Evolutionary conservation across 106 monocot genomes (phyloP), one percentile per base, ranked within the genome.

Genomic region (Dendrobium chrysotoxum): DNA sequence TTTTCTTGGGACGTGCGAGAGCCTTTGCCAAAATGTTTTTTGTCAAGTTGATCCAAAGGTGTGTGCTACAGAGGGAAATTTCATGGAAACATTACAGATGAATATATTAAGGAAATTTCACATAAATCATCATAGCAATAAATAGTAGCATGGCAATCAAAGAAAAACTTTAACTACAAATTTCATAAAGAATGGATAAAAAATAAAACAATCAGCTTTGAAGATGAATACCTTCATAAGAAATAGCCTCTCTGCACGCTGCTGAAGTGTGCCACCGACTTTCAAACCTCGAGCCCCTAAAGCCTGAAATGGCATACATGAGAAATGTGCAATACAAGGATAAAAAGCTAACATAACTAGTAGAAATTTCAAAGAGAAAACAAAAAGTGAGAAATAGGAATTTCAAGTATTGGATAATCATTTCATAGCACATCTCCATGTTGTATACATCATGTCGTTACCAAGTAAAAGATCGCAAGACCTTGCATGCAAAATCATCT

Each of bases 11-110:
- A 84, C n/a, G 30, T 55, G 72, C 53, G 89, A 30, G 83, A 80
- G 25, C 89, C 92, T 87, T 95, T 98, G 17, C 92, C 89, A 87
- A 98, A 98, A 95, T 98, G 91, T 76, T 95, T 98, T 82, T 82
- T 92, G 53, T 98, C 98, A 81, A 98, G 72, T 78, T 90, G 92
- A 47, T 92, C 92, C 81, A 98, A 82, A 5, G 98, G 95, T 25
- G 91, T 95, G 38, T 91, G 75, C 98, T 98, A 80, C 46, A 82
- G 28, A 72, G 58, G 41, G 15, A 47, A 76, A 76, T 11, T 7
- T 23, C 26, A 11, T 9, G 15, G 12, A 70, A 70, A 35, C 13
- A 35, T 30, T 23, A 70, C 7, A 64, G n/a, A 64, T 70, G 70
- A 13, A 70, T 70, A 35, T 70, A 1, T 28, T 70, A 31, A 70